A percentile compares a stretch with the other conserved stretches of the same genome.
Conservation (phyloP, 805 yeast genomes). For the Ogataea populi-albae region DNA sequence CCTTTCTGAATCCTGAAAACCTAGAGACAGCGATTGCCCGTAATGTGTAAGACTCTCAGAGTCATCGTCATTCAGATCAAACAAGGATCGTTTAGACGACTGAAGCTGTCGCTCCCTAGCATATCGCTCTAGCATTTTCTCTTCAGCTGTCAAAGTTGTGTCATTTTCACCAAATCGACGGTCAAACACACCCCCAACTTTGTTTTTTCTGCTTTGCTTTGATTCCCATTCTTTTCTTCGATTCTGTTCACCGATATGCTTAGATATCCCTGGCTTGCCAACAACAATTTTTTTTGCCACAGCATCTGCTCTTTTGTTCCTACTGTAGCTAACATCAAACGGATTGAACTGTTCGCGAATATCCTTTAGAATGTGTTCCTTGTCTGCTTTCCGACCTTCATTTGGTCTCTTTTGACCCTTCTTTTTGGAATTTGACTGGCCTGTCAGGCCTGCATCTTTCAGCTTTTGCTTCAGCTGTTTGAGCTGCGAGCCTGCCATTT, state of each 20-base stretch:
- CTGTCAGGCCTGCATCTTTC: constrained; percentile 78
- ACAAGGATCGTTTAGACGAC: constrained; percentile 56
- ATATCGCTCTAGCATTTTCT: constrained; percentile 92
- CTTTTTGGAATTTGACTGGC: constrained; percentile 69
- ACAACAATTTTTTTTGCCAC: constrained; percentile 46
- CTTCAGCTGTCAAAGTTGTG: constrained; percentile 71
- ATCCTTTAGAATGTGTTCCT: constrained; percentile 48
- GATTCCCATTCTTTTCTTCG: constrained; percentile 62
- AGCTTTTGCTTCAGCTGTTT: constrained; percentile 77
- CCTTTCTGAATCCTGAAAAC: constrained; percentile 42
- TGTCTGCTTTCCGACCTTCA: constrained; percentile 70
- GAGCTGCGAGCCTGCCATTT: constrained; percentile 80
- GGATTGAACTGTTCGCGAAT: constrained; percentile 87
- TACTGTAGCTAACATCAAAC: constrained; percentile 73
- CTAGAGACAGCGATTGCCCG: constrained; percentile 63
- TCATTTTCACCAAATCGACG: constrained; percentile 91
- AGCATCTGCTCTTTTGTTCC: constrained; percentile 56
- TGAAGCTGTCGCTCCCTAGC: constrained; percentile 78
- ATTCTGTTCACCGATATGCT: constrained; percentile 65
- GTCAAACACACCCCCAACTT: constrained; percentile 76
- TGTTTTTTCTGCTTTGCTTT: constrained; percentile 60
- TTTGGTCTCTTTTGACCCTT: constrained; percentile 53
- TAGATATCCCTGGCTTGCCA: constrained; percentile 68
- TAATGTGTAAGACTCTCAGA: constrained; percentile 69
- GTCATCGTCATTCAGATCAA: constrained; percentile 66